Evolutionary conservation across 768 basidiomycete genomes (phyloP), one percentile per base, ranked within the genome.

Genomic region (Coprinopsis cinerea): DNA sequence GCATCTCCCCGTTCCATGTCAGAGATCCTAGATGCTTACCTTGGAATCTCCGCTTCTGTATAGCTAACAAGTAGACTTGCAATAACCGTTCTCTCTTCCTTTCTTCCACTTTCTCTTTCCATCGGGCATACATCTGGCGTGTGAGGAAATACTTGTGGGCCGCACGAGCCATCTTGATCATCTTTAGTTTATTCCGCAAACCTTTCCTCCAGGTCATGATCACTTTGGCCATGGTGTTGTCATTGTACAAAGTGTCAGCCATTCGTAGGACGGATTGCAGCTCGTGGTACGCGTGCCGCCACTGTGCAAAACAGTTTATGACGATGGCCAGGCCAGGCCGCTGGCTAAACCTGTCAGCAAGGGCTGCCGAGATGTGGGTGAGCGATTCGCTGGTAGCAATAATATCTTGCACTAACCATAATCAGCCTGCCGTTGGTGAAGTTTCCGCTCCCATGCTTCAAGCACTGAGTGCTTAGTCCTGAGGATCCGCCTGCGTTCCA

Each of bases 101-200:
- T 48, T 71, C 70, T 20, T 69, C 69, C 32, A 79, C 61, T 39
- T 69, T 73, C 9, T 61, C 68, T 48, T 61, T 69, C 82, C 84
- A 80, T 18, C 55, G 52, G 46, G 61, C 69, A 73, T 78, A 80
- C 47, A 63, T 71, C 27, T 66, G 68, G 49, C 80, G 68, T 48
- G 69, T 62, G 4, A 74, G 43, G 53, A 88, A 74, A 51, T 71
- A 78, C 45, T 70, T 76, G 55, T 77, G 68, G 0, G 78, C 77
- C 25, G 73, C 62, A 54, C 72, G 76, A 1, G 84, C 84, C 56
- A 80, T 72, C 55, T 77, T 79, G 34, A 70, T 61, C 56, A 72
- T 55, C 53, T 76, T 76, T 34, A 79, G 53, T 48, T 74, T 73
- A 14, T 67, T 63, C 15, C 80, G 74, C 44, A 85, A 65, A 32